These are phyloP conservation scores for Thamnidium elegans DNA, from an alignment of 192 early-diverging fungal species.

Conservation along the genomic window DNA sequence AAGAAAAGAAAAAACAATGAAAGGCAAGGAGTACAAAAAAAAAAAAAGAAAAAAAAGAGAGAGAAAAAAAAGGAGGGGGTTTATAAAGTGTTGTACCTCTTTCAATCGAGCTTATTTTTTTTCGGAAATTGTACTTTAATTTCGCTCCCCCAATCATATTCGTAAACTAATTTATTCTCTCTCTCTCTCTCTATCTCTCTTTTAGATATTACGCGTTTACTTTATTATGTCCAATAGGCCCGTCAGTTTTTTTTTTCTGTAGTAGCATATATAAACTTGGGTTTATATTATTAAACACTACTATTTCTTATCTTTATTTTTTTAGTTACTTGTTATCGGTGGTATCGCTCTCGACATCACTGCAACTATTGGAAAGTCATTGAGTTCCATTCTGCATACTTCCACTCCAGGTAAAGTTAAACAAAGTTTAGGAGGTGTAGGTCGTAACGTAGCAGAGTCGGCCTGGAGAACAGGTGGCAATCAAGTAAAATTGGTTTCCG, in stretches of 20 bases:
- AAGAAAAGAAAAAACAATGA: too few relatives aligned
- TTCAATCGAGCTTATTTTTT: too few relatives aligned
- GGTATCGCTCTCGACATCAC: conserved; percentile 87
- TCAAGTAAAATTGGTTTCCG: conserved; percentile 58
- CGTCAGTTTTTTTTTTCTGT: background rate
- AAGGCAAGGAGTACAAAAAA: too few relatives aligned
- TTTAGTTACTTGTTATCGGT: conserved; percentile 76
- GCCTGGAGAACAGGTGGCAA: conserved; percentile 60
- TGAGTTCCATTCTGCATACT: conserved; percentile 43
- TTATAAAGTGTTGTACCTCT: too few relatives aligned
- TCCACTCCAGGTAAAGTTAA: conserved; percentile 71
- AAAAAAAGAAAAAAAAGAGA: too few relatives aligned
- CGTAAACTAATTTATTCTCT: too few relatives aligned
- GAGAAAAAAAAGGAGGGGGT: too few relatives aligned
- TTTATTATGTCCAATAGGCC: background rate
- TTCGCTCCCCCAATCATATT: too few relatives aligned
- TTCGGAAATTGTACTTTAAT: too few relatives aligned
- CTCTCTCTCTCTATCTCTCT: too few relatives aligned
- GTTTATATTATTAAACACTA: background rate
- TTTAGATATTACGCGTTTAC: background rate
- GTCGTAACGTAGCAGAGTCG: conserved; percentile 87
- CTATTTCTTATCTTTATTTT: background rate
- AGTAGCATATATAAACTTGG: too few relatives aligned
- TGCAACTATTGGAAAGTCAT: conserved; percentile 34
- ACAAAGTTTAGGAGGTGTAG: conserved; percentile 83